Evolutionary conservation across 2,329 filamentous ascomycete species (phyloP), one percentile per base, ranked within the genome.

Genomic region (Spiromastix sp.): DNA sequence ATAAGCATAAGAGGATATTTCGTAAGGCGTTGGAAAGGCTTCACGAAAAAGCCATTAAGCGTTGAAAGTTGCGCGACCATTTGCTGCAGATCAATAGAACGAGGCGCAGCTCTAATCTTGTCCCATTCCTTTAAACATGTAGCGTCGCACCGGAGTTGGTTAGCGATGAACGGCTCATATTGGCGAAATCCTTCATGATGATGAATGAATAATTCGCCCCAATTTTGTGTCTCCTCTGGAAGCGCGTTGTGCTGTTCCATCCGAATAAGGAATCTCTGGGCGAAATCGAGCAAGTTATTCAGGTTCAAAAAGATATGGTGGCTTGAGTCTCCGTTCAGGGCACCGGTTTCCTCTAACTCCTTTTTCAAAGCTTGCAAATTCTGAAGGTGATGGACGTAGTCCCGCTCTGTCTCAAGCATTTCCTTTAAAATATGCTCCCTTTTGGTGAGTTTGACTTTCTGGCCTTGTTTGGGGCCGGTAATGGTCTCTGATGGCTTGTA

Each of bases 261-360:
- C 37, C 86, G 81, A 50, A 98, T 96, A 31, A 98, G 68, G 51
- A 98, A 96, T 18, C 87, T 77, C 43, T 93, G 80, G 55, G 96
- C 89, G 55, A 95, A 94, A 59, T 98, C 91, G 34, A 98, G 72
- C 31, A 98, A 83, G 19, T 83, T 78, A 56, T 96, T 94, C 53
- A 96, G 77, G 60, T 98, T 98, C 42, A 96, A 71, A 61, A 98
- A 98, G 43, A 98, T 95, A 52, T 87, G 79, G 62, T 96, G 87
- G 15, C 94, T 80, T 7, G 81, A 76, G 55, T 98, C 91, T 36
- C 91, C 89, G 2, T 85, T 82, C 44, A 96, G 77, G 24, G 85
- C 77, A 24, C 86, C 86, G 46, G 81, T 86, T 54, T 93, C 82
- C 49, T 95, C 86, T 37, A 96, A 69, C 16, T 81, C 76, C 61